These are phyloP conservation scores for Strobilomyces confusus DNA, from an alignment of 768 basidiomycete species.

Conservation along the genomic window DNA sequence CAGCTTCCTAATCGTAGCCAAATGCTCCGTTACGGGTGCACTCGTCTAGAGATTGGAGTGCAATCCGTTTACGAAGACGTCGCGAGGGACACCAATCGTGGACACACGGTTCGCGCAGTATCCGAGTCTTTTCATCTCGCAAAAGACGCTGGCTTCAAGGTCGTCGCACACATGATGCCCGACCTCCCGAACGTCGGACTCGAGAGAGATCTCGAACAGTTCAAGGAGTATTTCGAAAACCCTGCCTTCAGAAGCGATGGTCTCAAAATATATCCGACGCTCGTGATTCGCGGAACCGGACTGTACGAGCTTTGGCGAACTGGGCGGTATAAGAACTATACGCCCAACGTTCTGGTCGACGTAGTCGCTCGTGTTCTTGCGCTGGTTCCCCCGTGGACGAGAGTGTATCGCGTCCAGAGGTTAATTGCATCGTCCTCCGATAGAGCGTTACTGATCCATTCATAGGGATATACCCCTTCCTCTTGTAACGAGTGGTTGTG, in stretches of 20 bases:
- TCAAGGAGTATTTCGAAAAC: constrained; percentile 99
- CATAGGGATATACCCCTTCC: constrained; percentile 93
- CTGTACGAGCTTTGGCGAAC: constrained; percentile 95
- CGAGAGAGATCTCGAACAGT: constrained; percentile 96
- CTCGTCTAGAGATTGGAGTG: constrained; percentile 96
- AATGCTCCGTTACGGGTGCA: constrained; percentile 99
- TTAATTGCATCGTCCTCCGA: constrained; percentile 27
- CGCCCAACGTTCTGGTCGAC: constrained; percentile 97
- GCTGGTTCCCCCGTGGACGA: constrained; percentile 96
- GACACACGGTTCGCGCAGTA: constrained; percentile 96
- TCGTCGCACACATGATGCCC: constrained; percentile 99
- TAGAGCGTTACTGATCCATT: background rate
- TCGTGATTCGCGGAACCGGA: constrained; percentile 96
- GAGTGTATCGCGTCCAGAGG: constrained; percentile 98
- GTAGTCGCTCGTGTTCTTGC: constrained; percentile 95
- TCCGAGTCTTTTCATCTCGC: constrained; percentile 96
- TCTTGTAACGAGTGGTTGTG: constrained; percentile 93
- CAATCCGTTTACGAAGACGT: constrained; percentile 99
- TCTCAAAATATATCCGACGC: constrained; percentile 95
- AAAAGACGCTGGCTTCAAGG: constrained; percentile 99
- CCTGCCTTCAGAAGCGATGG: constrained; percentile 97
- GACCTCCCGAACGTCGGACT: constrained; percentile 97
- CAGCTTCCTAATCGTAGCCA: constrained; percentile 51
- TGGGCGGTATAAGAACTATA: constrained; percentile 98
- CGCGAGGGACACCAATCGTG: constrained; percentile 96